Base-by-base conservation (phyloP, 768 basidiomycete species). In the Podaxis mareebaensis region DNA sequence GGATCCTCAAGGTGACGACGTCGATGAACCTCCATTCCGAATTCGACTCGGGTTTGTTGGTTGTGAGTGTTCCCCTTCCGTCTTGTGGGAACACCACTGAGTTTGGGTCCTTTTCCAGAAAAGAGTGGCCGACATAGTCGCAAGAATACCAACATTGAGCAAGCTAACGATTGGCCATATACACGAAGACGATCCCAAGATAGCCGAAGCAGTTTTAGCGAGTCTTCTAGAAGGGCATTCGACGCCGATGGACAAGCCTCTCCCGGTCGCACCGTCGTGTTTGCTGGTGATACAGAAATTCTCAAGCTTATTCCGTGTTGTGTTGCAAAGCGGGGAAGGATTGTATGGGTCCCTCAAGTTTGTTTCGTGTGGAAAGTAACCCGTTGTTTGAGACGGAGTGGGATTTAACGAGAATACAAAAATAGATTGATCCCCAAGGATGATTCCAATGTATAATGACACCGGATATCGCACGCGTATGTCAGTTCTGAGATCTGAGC, bases 11-110 rank as follows among this genome's bases (percentile, higher is more conserved):
- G 12, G 39, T 20, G 17, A 54, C 60, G 1, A 61, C 60, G 17
- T 61, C 52, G 24, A 53, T 61, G 40, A 61, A 61, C 22, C 12
- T 61, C 17, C 5, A 2, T 28, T 61, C 52, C 4, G 60, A 53
- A 13, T 53, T 53, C 11, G 60, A 61, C 30, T 24, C 53, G 12
- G 15, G 26, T 30, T 10, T 54, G 22, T 44, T 61, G 3, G 24
- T 61, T 10, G 60, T 61, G 39, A 40, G 60, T 36, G 24, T 11
- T 20, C 17, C 24, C 7, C 30, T 12, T 53, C 3, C 38, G 11
- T 20, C 44, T 4, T 44, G 22, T 6, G 42, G 13, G 22, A 24
- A 3, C 5, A 2, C n/a, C 8, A 36, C 40, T 33, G 51, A 61
- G 26, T 13, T 17, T 12, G 15, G 8, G 15, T 39, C 6, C n/a